These are phyloP conservation scores for Barnettozyma wickerhamii DNA, from an alignment of 805 yeast genomes.

Conservation along the genomic window DNA sequence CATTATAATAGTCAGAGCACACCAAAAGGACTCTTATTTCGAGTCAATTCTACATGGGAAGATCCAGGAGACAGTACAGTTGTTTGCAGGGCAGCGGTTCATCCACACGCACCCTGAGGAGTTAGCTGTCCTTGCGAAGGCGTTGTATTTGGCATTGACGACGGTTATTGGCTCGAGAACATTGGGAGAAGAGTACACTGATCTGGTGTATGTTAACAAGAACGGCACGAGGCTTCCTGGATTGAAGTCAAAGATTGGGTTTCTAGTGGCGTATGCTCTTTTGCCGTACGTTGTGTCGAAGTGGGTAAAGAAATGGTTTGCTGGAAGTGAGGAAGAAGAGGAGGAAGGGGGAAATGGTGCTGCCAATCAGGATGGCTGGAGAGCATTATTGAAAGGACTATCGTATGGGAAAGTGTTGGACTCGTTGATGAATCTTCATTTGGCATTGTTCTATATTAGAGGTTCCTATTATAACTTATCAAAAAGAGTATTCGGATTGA, in stretches of 20 bases:
- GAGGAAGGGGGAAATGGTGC: constrained; percentile 6
- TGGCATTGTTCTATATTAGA: constrained; percentile 76
- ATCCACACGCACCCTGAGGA: constrained; percentile 61
- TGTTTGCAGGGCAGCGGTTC: constrained; percentile 58
- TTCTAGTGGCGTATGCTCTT: constrained; percentile 54
- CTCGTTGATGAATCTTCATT: constrained; percentile 57
- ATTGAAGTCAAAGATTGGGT: constrained; percentile 46
- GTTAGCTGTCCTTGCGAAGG: constrained; percentile 51
- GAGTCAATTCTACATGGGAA: constrained; percentile 51
- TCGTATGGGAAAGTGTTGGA: constrained; percentile 47
- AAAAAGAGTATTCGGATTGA: constrained; percentile 72
- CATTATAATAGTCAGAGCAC: constrained; percentile 58
- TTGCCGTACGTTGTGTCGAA: constrained; percentile 52
- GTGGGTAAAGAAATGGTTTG: constrained; percentile 16
- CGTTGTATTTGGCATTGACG: constrained; percentile 67
- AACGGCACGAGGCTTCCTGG: constrained; percentile 48
- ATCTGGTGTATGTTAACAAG: constrained; percentile 59
- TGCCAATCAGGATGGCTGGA: not conserved
- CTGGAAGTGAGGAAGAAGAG: constrained; percentile 14
- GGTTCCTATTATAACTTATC: constrained; percentile 80
- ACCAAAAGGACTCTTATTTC: constrained; percentile 83
- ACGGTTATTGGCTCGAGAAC: constrained; percentile 76
- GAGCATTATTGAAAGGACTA: constrained; percentile 6
- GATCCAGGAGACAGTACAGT: constrained; percentile 50
- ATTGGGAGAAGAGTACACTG: constrained; percentile 92